Evolutionary conservation across 2,329 filamentous ascomycete species (phyloP), one percentile per base, ranked within the genome.

Genomic region (Phaeosphaeriaceae sp.): DNA sequence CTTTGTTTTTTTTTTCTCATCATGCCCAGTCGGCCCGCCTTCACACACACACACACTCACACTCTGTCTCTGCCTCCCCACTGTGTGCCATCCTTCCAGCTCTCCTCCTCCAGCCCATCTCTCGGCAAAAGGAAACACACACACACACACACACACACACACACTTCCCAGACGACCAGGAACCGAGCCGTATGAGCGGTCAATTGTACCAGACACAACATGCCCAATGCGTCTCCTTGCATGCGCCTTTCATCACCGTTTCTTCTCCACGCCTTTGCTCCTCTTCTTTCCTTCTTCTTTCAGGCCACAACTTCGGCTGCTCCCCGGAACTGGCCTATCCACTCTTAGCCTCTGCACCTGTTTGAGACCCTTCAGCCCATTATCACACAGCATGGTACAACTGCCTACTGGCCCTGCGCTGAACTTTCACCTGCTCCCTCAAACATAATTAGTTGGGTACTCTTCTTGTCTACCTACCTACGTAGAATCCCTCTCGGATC

Each of bases 161-260:
- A n/a, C n/a, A n/a, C n/a, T n/a, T n/a, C n/a, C n/a, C n/a, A 42
- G 29, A 20, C 43, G 39, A 40, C 18, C 45, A 46, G 36, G 42
- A 51, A 48, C 37, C 32, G 46, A 51, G 59, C 62, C 53, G 58
- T 60, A 56, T 57, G 42, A 54, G 62, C 65, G 52, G 65, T 58
- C 54, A 55, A 48, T 50, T 48, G 48, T 48, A 52, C 52, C 60
- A 59, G 42, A 61, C 66, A 63, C 45, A 30, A 40, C 17, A 44
- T 49, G 45, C 67, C 68, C 40, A 61, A 72, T 66, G 30, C 60
- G 61, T 57, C 64, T 51, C 39, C 52, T 11, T 71, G 68, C 68
- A 72, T 61, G 50, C 62, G 67, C 66, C 67, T 36, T n/a, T 55
- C 51, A 50, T 36, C 62, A 60, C 61, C 54, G 58, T 62, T 61